Percentiles rank a stretch among this genome's conserved stretches.
phyloP scores from a whole-genome alignment of 345 rosid species.

The Lepidium sativum region DNA sequence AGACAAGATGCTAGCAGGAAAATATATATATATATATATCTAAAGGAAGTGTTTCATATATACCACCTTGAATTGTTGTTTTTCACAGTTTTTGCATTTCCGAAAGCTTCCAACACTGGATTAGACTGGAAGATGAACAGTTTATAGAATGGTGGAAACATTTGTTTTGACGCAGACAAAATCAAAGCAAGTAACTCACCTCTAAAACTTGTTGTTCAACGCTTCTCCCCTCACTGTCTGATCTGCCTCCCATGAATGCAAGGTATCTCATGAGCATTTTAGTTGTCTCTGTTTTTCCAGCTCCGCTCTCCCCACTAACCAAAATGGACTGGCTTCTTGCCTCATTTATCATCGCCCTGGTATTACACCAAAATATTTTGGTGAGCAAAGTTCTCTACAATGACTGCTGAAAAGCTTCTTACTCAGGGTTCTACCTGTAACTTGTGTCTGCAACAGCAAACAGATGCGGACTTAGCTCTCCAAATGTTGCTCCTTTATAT shows the following conservation, averaged over 20 bases:
- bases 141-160: slow-evolving; percentile 2
- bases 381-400: neutral
- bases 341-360: slow-evolving; percentile 65
- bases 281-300: slow-evolving; percentile 90
- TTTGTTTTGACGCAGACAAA: neutral
- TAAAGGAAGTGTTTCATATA: neutral
- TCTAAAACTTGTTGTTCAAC: slow-evolving; percentile 81
- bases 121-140: slow-evolving; percentile 47
- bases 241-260: slow-evolving; percentile 82
- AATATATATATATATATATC: neutral
- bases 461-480: slow-evolving; percentile 56
- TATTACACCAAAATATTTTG: neutral
- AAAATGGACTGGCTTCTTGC: slow-evolving; percentile 61
- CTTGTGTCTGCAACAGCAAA: slow-evolving; percentile 57
- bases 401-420: neutral
- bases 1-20: neutral
- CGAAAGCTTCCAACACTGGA: slow-evolving; percentile 91
- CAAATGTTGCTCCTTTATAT: slow-evolving; percentile 56
- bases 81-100: slow-evolving; percentile 83
- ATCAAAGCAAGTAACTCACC: slow-evolving; percentile 29
- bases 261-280: slow-evolving; percentile 92
- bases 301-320: slow-evolving; percentile 93
- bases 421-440: slow-evolving; percentile 34
- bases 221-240: slow-evolving; percentile 59
- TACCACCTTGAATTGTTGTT: slow-evolving; percentile 84